These are phyloP conservation scores for Moesziomyces parantarcticus DNA, from an alignment of 1,284 basidiomycete genomes.

Conservation along the genomic window DNA sequence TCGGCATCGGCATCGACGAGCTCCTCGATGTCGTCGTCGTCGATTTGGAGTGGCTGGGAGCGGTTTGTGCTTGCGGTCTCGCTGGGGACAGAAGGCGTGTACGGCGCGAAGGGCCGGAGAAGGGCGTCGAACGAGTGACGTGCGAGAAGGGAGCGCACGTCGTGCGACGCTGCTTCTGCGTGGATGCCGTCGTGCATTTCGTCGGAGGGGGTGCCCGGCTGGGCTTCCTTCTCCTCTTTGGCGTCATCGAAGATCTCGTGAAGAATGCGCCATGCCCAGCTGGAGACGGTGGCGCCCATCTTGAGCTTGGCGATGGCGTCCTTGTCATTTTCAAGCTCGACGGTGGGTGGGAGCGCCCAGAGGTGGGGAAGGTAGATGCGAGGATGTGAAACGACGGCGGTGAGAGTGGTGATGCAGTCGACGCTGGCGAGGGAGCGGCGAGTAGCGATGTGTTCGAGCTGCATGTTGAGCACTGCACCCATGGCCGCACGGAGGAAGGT, in stretches of 20 bases:
- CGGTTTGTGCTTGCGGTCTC: not conserved
- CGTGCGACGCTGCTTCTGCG: slow-evolving; percentile 12
- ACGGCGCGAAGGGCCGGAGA: slow-evolving; percentile 32
- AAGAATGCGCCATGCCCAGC: slow-evolving; percentile 40
- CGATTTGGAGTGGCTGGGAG: slow-evolving; percentile 10
- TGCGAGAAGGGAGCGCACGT: slow-evolving; percentile 36
- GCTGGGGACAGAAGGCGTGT: not conserved
- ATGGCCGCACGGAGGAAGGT: slow-evolving; percentile 80
- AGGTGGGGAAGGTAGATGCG: slow-evolving; percentile 45
- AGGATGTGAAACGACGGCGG: slow-evolving; percentile 27
- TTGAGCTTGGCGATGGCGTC: slow-evolving; percentile 28
- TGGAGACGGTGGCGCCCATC: slow-evolving; percentile 41
- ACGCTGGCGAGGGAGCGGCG: slow-evolving; percentile 28
- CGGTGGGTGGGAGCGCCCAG: slow-evolving; percentile 33
- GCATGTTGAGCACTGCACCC: slow-evolving; percentile 82
- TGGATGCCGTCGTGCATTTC: slow-evolving; percentile 36
- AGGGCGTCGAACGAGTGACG: slow-evolving; percentile 19
- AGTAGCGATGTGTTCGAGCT: slow-evolving; percentile 75
- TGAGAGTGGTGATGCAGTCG: slow-evolving; percentile 25
- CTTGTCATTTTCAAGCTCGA: slow-evolving; percentile 28
- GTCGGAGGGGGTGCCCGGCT: slow-evolving; percentile 22
- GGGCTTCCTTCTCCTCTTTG: slow-evolving; percentile 41
- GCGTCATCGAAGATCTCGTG: slow-evolving; percentile 47
- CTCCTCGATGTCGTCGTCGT: slow-evolving; percentile 41
- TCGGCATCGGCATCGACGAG: slow-evolving; percentile 52